Evolutionary conservation across 1,284 basidiomycete genomes (phyloP).

Genomic region (Pholiota adiposa): DNA sequence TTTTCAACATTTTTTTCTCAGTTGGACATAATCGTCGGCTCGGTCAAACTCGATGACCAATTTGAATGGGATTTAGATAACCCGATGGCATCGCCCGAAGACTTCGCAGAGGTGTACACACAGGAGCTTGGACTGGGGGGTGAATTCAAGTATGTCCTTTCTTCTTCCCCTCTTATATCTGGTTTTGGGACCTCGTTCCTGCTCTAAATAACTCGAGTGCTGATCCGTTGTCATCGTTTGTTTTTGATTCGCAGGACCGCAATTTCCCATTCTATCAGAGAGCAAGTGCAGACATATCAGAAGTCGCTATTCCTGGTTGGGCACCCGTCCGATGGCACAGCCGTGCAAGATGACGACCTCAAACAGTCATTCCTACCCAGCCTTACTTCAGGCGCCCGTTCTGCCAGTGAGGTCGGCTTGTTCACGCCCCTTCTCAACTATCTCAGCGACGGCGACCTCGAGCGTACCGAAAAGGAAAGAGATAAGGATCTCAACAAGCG

Average conservation of each 20-base stretch:
- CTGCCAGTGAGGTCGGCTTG: conserved; percentile 73
- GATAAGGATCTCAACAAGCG: conserved; percentile 90
- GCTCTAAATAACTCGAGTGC: background rate
- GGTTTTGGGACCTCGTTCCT: background rate
- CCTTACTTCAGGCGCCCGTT: conserved; percentile 70
- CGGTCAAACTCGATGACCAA: conserved; percentile 93
- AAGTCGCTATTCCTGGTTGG: conserved; percentile 93
- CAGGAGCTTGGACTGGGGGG: conserved; percentile 89
- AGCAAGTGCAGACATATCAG: conserved; percentile 92
- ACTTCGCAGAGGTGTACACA: conserved; percentile 89
- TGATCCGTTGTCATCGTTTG: conserved; percentile 16
- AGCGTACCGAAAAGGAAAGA: conserved; percentile 88
- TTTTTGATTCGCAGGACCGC: conserved; percentile 69
- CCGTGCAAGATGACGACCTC: conserved; percentile 90
- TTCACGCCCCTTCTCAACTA: conserved; percentile 92
- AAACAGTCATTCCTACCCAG: conserved; percentile 88
- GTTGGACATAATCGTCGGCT: conserved; percentile 96
- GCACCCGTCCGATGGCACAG: conserved; percentile 81
- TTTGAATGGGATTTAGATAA: conserved; percentile 98
- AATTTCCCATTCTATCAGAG: conserved; percentile 94
- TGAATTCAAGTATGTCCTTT: conserved; percentile 78
- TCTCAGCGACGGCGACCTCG: conserved; percentile 88
- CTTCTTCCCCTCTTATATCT: background rate
- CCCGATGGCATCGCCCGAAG: conserved; percentile 82
- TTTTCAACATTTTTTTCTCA: conserved; percentile 33